These are phyloP conservation scores for Penicillium steckii DNA, from an alignment of 495 filamentous ascomycete species.

Conservation along the genomic window DNA sequence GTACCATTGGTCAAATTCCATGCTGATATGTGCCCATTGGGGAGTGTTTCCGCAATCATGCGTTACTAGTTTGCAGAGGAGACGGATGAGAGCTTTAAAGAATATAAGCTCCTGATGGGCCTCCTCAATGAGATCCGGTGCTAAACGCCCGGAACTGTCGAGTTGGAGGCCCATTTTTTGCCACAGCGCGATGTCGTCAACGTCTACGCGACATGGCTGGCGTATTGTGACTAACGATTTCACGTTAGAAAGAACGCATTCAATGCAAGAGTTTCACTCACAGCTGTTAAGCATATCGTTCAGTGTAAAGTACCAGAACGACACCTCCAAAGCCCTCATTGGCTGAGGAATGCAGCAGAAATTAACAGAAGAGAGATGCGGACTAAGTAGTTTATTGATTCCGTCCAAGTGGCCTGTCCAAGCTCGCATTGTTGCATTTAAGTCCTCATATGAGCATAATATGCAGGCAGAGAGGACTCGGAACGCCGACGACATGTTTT, in stretches of 20 bases:
- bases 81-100: constrained; percentile 39
- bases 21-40: constrained; percentile 8
- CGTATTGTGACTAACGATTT: constrained; percentile 39
- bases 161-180: constrained; percentile 46
- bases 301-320: constrained; percentile 20
- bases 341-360: constrained; percentile 5
- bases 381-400: constrained; percentile 12
- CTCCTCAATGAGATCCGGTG: neutral
- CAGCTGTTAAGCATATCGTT: constrained; percentile 21
- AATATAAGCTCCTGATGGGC: neutral
- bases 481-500: neutral
- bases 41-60: constrained; percentile 11
- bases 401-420: constrained; percentile 23
- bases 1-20: constrained; percentile 11
- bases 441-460: constrained; percentile 21
- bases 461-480: constrained; percentile 18
- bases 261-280: neutral
- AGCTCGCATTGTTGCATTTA: constrained; percentile 17
- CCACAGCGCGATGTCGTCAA: constrained; percentile 45
- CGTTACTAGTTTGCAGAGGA: constrained; percentile 48
- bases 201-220: constrained; percentile 43
- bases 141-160: constrained; percentile 29
- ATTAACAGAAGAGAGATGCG: constrained; percentile 2
- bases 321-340: constrained; percentile 8
- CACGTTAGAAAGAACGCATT: neutral